These are phyloP conservation scores for Leccinum boreale DNA, from an alignment of 768 basidiomycete species.

Conservation along the genomic window DNA sequence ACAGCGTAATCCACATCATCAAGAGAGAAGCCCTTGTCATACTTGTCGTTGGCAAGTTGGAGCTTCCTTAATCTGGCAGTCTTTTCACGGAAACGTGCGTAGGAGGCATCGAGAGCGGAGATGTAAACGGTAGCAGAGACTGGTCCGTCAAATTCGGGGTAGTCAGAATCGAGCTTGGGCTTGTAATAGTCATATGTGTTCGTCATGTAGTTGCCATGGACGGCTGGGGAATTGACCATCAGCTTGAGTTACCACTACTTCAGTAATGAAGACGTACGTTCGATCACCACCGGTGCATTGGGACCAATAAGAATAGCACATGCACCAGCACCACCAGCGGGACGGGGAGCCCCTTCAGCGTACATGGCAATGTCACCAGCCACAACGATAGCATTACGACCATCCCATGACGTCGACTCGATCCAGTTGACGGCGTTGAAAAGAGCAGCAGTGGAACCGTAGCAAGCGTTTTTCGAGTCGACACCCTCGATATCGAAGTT, in stretches of 20 bases:
- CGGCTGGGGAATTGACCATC: slow-evolving; percentile 49
- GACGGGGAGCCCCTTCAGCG: slow-evolving; percentile 91
- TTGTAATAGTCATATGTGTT: slow-evolving; percentile 99
- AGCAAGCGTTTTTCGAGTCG: slow-evolving; percentile 99
- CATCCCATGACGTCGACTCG: slow-evolving; percentile 95
- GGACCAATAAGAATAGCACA: slow-evolving; percentile 94
- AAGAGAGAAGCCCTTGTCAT: slow-evolving; percentile 56
- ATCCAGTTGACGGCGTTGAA: slow-evolving; percentile 99
- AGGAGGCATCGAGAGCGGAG: slow-evolving; percentile 88
- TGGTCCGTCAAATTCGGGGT: slow-evolving; percentile 96
- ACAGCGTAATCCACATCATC: slow-evolving; percentile 88
- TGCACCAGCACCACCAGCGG: slow-evolving; percentile 95
- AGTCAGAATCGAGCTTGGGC: slow-evolving; percentile 91
- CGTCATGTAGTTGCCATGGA: slow-evolving; percentile 95
- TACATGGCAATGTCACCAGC: slow-evolving; percentile 97
- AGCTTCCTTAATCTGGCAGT: slow-evolving; percentile 60
- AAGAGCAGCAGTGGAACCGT: slow-evolving; percentile 96
- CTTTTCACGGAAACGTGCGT: slow-evolving; percentile 82
- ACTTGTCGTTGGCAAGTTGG: slow-evolving; percentile 31
- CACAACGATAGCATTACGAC: slow-evolving; percentile 95
- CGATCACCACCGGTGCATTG: slow-evolving; percentile 89
- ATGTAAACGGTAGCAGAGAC: slow-evolving; percentile 95
- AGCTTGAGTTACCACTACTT: slow-evolving; percentile 1
- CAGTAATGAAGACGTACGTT: slow-evolving; percentile 61
- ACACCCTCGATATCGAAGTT: slow-evolving; percentile 98